Percentiles rank a stretch among this genome's conserved stretches.
phyloP scores from a whole-genome alignment of 768 basidiomycete species.

The Dentipellis fragilis region DNA sequence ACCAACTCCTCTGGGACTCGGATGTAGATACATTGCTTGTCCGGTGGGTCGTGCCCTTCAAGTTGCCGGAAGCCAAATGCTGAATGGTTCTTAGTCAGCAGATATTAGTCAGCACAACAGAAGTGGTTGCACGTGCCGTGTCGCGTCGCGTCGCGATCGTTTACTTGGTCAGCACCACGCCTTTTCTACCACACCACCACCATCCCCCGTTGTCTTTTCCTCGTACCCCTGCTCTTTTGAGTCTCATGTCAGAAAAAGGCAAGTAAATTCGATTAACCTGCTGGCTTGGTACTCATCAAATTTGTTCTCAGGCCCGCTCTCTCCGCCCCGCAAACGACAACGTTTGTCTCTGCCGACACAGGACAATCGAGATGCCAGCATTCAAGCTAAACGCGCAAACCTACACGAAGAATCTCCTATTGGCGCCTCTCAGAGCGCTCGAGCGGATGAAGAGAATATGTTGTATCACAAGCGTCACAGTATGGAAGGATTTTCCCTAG shows the following conservation, averaged over 20 bases:
- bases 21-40: too few relatives aligned
- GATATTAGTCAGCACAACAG: not conserved
- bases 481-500: not conserved
- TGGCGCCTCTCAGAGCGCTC: too few relatives aligned
- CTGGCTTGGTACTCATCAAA: not conserved
- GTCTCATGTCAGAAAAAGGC: not conserved
- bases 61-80: too few relatives aligned
- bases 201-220: not conserved
- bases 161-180: not conserved
- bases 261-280: not conserved
- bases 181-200: not conserved
- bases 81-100: too few relatives aligned
- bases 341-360: slow-evolving; percentile 56
- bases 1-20: too few relatives aligned
- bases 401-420: too few relatives aligned
- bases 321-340: slow-evolving; percentile 45
- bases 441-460: not conserved
- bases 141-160: not conserved
- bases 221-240: too few relatives aligned
- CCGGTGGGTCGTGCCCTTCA: too few relatives aligned
- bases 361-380: slow-evolving; percentile 21
- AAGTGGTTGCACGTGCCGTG: not conserved
- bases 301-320: slow-evolving; percentile 15
- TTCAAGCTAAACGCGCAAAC: too few relatives aligned
- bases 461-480: not conserved